phyloP scores from a whole-genome alignment of 1,139 yeast genomes.

The Saccharomyces pastorianus region DNA sequence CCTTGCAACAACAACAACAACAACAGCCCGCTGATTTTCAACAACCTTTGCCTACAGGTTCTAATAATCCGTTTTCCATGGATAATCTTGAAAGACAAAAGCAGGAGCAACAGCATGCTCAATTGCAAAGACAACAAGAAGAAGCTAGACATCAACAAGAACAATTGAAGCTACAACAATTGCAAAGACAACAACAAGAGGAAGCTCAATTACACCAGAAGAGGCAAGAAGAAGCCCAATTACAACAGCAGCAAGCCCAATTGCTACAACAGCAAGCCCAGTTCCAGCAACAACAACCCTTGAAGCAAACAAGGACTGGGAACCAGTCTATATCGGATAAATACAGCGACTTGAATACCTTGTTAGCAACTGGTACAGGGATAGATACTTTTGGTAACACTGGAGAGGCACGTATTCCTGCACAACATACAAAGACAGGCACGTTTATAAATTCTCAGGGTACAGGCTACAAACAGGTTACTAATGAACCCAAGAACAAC shows the following conservation, averaged over 20 bases:
- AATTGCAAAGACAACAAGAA: constrained; percentile 2
- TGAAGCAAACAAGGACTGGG: constrained; percentile 38
- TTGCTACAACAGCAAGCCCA: constrained; percentile 21
- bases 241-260: constrained; percentile 7
- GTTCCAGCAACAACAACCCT: constrained; percentile 33
- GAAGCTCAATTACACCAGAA: constrained; percentile 4
- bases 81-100: constrained; percentile 13
- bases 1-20: constrained; percentile 31
- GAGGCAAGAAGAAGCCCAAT: constrained; percentile 21
- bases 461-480: constrained; percentile 58
- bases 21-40: constrained; percentile 45
- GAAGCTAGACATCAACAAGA: constrained; percentile 19
- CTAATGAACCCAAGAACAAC: constrained; percentile 39
- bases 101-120: neutral
- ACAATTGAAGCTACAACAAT: constrained; percentile 31
- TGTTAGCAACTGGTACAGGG: constrained; percentile 84
- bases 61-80: constrained; percentile 81
- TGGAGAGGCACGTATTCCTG: constrained; percentile 81
- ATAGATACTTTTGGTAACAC: constrained; percentile 91
- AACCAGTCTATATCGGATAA: constrained; percentile 42
- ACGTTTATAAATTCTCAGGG: constrained; percentile 78
- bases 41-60: constrained; percentile 49
- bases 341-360: constrained; percentile 63
- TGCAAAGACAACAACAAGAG: constrained; percentile 21
- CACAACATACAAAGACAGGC: constrained; percentile 77